These are phyloP conservation scores for Brachypodium distachyon DNA, from an alignment of 202 grass and related monocot species.

Conservation along the genomic window DNA sequence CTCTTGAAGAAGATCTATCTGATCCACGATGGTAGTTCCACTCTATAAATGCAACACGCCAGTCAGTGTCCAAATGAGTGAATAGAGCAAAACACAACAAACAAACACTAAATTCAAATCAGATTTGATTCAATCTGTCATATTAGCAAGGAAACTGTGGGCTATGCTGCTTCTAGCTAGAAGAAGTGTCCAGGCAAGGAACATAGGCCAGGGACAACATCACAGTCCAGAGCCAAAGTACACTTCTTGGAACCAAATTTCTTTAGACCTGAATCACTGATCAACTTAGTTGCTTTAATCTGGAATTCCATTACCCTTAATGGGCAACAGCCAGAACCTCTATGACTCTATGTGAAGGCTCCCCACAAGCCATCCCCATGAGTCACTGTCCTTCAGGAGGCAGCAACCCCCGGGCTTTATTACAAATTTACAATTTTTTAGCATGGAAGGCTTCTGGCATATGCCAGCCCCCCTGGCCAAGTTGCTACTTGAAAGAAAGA, in stretches of 20 bases:
- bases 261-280: not conserved
- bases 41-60: slow-evolving; percentile 38
- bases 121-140: not conserved
- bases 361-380: not conserved
- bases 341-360: not conserved
- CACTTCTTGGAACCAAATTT: not conserved
- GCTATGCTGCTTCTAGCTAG: not conserved
- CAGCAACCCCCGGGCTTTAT: not conserved
- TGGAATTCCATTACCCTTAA: not conserved
- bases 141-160: not conserved
- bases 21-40: slow-evolving; percentile 90
- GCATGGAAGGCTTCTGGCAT: not conserved
- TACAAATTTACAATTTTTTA: no score
- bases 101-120: not conserved
- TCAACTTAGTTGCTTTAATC: not conserved
- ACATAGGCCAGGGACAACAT: not conserved
- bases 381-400: not conserved
- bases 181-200: not conserved
- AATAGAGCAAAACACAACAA: slow-evolving; percentile 5
- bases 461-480: not conserved
- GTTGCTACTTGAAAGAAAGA: not conserved
- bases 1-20: slow-evolving; percentile 97
- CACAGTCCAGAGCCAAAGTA: not conserved
- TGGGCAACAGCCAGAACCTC: not conserved
- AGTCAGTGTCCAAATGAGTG: not conserved